These are phyloP conservation scores for Saccharomycopsis microspora DNA, from an alignment of 805 yeast species.

Conservation along the genomic window DNA sequence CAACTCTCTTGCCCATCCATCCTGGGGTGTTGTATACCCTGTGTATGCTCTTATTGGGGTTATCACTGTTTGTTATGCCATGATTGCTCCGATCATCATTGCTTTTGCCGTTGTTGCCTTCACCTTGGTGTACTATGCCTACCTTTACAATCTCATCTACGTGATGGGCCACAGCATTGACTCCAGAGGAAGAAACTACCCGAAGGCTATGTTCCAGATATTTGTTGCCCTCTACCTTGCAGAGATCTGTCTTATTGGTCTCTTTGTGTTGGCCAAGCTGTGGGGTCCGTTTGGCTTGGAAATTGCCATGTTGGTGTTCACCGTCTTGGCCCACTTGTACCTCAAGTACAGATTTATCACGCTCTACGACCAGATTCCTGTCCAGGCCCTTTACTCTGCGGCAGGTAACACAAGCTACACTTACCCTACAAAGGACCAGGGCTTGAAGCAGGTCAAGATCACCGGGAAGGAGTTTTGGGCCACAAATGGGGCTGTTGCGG, in stretches of 20 bases:
- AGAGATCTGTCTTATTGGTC: conserved; percentile 56
- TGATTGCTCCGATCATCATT: conserved; percentile 65
- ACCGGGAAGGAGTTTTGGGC: conserved; percentile 31
- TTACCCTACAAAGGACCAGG: conserved; percentile 62
- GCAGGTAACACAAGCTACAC: conserved; percentile 27
- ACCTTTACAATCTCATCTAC: conserved; percentile 49
- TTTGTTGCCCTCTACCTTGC: conserved; percentile 64
- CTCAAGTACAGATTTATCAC: conserved; percentile 50
- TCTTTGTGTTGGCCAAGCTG: conserved; percentile 65
- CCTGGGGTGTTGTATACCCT: conserved; percentile 81
- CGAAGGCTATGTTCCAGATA: conserved; percentile 58
- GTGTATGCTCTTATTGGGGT: conserved; percentile 62
- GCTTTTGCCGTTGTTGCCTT: conserved; percentile 55
- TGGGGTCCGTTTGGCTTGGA: conserved; percentile 74
- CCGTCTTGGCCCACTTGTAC: conserved; percentile 49
- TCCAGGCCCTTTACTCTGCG: conserved; percentile 36
- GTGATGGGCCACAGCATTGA: conserved; percentile 52
- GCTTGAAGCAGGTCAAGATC: conserved; percentile 41
- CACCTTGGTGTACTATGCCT: conserved; percentile 47
- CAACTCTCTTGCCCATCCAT: conserved; percentile 50
- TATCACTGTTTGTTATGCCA: conserved; percentile 62
- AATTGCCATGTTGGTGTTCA: conserved; percentile 43
- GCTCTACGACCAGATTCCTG: conserved; percentile 56
- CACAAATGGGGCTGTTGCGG: neutral
- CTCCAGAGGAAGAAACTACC: conserved; percentile 63